These are phyloP conservation scores for Hirschfeldia incana DNA, from an alignment of 345 rosid species.

Conservation along the genomic window DNA sequence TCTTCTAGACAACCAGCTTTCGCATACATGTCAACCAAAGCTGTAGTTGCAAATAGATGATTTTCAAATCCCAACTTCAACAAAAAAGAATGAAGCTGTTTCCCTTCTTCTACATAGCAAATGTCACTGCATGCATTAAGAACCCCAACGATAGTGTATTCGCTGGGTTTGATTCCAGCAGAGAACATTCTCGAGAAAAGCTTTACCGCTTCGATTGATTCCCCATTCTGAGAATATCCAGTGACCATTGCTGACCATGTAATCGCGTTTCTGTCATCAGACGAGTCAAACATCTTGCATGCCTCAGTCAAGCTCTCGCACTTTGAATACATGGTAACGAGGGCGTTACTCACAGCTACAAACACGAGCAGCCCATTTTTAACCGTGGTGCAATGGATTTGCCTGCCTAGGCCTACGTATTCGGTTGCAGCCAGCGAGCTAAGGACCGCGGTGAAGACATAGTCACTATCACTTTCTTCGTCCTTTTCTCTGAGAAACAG, in stretches of 20 bases:
- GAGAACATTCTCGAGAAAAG: slow-evolving; percentile 67
- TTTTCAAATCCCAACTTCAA: slow-evolving; percentile 66
- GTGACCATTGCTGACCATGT: slow-evolving; percentile 95
- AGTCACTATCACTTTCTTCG: slow-evolving; percentile 57
- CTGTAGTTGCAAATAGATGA: slow-evolving; percentile 58
- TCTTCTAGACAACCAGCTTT: slow-evolving; percentile 51
- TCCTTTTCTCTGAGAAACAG: slow-evolving; percentile 46
- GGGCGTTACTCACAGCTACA: slow-evolving; percentile 60
- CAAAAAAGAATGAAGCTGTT: slow-evolving; percentile 62
- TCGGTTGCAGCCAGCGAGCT: slow-evolving; percentile 57
- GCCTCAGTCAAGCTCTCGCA: slow-evolving; percentile 64
- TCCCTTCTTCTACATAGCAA: slow-evolving; percentile 62
- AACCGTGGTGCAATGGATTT: slow-evolving; percentile 55
- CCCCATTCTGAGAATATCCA: slow-evolving; percentile 80
- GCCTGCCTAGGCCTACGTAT: slow-evolving; percentile 52
- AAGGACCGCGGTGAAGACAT: slow-evolving; percentile 64
- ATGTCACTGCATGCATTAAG: slow-evolving; percentile 78
- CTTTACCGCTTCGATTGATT: slow-evolving; percentile 54
- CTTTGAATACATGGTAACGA: slow-evolving; percentile 80
- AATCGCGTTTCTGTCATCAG: slow-evolving; percentile 60
- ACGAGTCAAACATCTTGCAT: slow-evolving; percentile 57
- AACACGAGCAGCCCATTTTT: slow-evolving; percentile 54
- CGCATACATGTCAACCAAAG: slow-evolving; percentile 79
- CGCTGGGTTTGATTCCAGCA: slow-evolving; percentile 61
- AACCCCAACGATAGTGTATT: slow-evolving; percentile 72